Evolutionary conservation across 2,329 filamentous ascomycete species (phyloP).

Genomic region (Fusarium virguliforme): DNA sequence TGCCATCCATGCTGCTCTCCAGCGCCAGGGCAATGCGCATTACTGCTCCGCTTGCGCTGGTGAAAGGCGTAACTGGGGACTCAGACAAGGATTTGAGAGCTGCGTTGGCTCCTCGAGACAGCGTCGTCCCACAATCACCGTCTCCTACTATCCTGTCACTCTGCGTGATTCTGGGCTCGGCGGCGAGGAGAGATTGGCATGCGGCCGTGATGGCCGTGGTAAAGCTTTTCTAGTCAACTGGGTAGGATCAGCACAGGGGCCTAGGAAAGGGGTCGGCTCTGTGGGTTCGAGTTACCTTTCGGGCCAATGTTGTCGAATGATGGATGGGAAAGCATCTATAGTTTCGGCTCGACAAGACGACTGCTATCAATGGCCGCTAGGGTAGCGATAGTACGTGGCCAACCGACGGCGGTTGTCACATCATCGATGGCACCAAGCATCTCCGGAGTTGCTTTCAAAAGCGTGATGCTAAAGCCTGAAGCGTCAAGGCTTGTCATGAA

Average conservation of each 20-base stretch:
- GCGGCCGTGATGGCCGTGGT: constrained; percentile 3
- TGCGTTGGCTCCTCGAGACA: constrained; percentile 15
- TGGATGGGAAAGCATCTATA: too few species aligned
- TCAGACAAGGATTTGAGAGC: background rate
- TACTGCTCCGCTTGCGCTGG: background rate
- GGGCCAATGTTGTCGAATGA: background rate
- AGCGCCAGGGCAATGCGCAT: background rate
- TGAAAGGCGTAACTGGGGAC: background rate
- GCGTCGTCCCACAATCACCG: constrained; percentile 24
- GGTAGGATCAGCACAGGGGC: background rate
- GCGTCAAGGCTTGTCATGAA: constrained; percentile 83
- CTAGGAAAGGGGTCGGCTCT: background rate
- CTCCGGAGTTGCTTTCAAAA: constrained; percentile 10
- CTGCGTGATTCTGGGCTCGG: constrained; percentile 13
- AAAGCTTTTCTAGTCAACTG: background rate
- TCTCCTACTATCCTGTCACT: constrained; percentile 22
- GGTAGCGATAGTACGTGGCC: background rate
- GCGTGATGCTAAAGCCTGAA: constrained; percentile 78
- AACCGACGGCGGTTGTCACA: constrained; percentile 22
- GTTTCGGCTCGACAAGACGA: background rate
- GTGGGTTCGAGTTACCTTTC: background rate
- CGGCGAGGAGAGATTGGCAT: constrained; percentile 1
- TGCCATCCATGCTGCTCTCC: constrained; percentile 75
- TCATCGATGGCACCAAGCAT: constrained; percentile 15
- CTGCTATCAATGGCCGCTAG: background rate